Evolutionary conservation across 768 basidiomycete genomes (phyloP), one percentile per base, ranked within the genome.

Genomic region (Boletus huronensis): DNA sequence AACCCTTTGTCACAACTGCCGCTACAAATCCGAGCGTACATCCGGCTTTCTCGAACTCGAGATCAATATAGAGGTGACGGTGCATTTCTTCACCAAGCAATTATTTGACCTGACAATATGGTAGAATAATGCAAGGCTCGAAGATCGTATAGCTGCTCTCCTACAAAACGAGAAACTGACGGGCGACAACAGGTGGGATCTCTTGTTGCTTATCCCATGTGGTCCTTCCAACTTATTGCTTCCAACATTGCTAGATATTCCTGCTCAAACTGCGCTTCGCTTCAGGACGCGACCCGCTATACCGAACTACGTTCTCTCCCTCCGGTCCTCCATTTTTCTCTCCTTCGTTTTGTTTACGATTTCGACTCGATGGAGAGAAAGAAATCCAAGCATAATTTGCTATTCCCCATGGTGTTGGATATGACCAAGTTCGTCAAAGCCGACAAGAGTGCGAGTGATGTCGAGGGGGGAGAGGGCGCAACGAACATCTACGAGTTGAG

Each of bases 311-410:
- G 77, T 25, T 67, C 78, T 49, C 78, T 97, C 6, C 96, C 96
- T 2, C 91, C 92, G 0, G 87, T 94, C 6, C 78, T 98, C 2
- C 92, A 98, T 70, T 87, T 98, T 63, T 93, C 93, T 21, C 72
- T 98, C 48, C 80, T 96, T 52, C 90, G 96, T n/a, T 98, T 98
- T 70, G 84, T 91, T 28, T 98, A 88, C 63, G 91, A 95, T 71
- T 60, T 86, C 32, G 72, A 82, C 23, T 83, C 85, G 0, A 82
- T 87, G 78, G 84, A 88, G 61, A 83, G 96, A 58, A 90, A 85
- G 71, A 98, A 98, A 73, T 87, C 85, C 50, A 93, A 93, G 68
- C 80, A 90, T 55, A 72, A 76, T 31, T 83, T 98, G 40, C 74
- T 79, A n/a, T 98, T 93, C 70, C 93, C 94, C 0, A 75, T 74